A percentile compares a stretch with the other conserved stretches of the same genome.
Evolutionary conservation across 2,329 filamentous ascomycete genomes (phyloP).

Genomic region (Pseudonectria buxi): DNA sequence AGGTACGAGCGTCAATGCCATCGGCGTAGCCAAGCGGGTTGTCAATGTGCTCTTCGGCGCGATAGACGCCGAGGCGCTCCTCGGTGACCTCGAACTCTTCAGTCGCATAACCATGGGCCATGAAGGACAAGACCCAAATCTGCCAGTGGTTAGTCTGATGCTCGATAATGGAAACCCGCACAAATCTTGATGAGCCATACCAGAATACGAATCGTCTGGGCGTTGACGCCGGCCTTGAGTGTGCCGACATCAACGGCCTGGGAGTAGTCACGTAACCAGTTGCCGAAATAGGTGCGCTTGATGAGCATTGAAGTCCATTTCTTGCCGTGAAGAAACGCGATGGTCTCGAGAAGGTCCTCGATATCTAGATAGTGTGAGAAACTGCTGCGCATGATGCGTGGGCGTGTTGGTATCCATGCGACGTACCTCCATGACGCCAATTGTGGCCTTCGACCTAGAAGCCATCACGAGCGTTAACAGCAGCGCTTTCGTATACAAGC

Average conservation of each 20-base stretch:
- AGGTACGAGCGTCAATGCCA: constrained; percentile 74
- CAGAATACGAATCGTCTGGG: constrained; percentile 69
- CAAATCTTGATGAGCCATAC: constrained; percentile 33
- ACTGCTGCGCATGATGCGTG: constrained; percentile 3
- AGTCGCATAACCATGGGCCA: constrained; percentile 79
- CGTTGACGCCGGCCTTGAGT: constrained; percentile 64
- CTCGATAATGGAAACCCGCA: too few relatives aligned
- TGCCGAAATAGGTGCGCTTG: constrained; percentile 76
- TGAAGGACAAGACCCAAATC: constrained; percentile 75
- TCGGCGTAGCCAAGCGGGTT: constrained; percentile 85
- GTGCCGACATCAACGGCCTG: constrained; percentile 77
- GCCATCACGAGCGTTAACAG: constrained; percentile 13
- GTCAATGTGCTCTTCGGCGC: constrained; percentile 67
- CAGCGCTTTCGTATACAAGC: not conserved
- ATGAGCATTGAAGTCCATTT: constrained; percentile 80
- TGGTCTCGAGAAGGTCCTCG: constrained; percentile 71
- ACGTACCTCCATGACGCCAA: constrained; percentile 59
- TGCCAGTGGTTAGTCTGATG: constrained; percentile 20
- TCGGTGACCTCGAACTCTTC: constrained; percentile 79
- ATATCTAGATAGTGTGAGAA: constrained; percentile 47
- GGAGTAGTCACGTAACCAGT: constrained; percentile 81
- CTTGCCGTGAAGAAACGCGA: constrained; percentile 71
- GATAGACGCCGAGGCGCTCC: constrained; percentile 72
- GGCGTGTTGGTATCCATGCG: constrained; percentile 4
- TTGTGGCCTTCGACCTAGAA: constrained; percentile 59